A percentile compares a stretch with the other conserved stretches of the same genome.
These are phyloP conservation scores for Aquilaria malaccensis DNA, from an alignment of 345 rosid species.

Conservation along the genomic window DNA sequence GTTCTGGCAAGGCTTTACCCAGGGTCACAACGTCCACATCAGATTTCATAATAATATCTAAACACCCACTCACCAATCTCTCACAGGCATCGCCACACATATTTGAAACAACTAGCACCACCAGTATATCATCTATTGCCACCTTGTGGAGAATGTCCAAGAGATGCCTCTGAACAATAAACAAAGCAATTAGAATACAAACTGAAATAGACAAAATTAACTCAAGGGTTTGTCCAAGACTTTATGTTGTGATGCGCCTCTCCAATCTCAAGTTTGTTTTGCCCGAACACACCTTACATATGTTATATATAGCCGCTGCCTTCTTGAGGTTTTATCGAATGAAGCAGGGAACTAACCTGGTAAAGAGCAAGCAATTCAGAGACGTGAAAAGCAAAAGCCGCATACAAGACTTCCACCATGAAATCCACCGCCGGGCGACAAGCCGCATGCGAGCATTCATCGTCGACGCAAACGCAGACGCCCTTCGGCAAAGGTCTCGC, in stretches of 20 bases:
- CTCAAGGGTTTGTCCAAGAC: too few relatives aligned
- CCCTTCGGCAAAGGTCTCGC: conserved; percentile 40
- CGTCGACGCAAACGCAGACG: conserved; percentile 59
- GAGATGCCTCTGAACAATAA: conserved; percentile 46
- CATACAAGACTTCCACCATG: conserved; percentile 62
- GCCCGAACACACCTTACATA: too few relatives aligned
- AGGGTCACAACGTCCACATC: conserved; percentile 49
- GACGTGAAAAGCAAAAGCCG: conserved; percentile 58
- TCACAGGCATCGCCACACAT: conserved; percentile 50
- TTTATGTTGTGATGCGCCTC: too few relatives aligned
- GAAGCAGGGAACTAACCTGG: conserved; percentile 32
- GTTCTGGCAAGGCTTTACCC: conserved; percentile 53
- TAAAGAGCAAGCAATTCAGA: conserved; percentile 52
- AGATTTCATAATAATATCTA: conserved; percentile 50
- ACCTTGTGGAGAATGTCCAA: conserved; percentile 56
- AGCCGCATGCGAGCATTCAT: conserved; percentile 56
- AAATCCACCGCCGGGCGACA: conserved; percentile 67
- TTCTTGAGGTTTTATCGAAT: too few relatives aligned
- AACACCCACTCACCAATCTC: conserved; percentile 37
- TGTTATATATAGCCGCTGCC: too few relatives aligned
- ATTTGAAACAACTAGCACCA: conserved; percentile 47
- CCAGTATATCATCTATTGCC: conserved; percentile 50
- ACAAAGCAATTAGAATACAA: conserved; percentile 1
- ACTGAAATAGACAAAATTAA: not conserved
- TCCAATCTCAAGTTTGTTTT: too few relatives aligned